Evolutionary conservation across 495 filamentous ascomycete species (phyloP), one percentile per base, ranked within the genome.

Genomic region (Astrocystis sublimbata): DNA sequence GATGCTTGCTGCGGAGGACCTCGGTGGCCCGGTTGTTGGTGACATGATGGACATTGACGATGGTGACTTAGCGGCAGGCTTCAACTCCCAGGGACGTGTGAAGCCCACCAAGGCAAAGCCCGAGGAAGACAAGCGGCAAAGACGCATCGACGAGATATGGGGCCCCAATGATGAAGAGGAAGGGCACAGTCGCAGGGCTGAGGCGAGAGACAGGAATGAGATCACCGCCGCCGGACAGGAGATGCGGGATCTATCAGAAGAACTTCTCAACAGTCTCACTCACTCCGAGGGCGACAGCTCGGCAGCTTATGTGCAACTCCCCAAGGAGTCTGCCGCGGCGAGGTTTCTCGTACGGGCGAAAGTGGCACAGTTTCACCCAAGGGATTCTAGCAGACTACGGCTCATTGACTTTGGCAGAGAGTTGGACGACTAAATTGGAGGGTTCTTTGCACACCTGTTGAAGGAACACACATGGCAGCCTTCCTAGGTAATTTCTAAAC

Each of bases 1-100:
- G 0, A 92, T 93, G 91, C 78, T 97, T 31, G 92, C 92, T 13
- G 90, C 90, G 0, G 92, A 97, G 76, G 89, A 91, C 67, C 79
- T 92, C 9, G 92, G 92, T 5, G 92, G 92, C 0, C 92, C 92
- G 0, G 87, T 91, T 6, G 90, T 93, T 1, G 92, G 92, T 10
- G 88, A 92, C 64, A 75, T 86, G 43, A 73, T 86, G 58, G 86
- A 88, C 12, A 78, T 93, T 35, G 82, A 86, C 24, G 63, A 73
- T 15, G 66, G 75, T 10, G 76, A 80, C 41, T 75, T 92, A 45
- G 84, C 85, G 56, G 84, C 85, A 8, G 90, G 89, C 1, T 93
- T 92, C 72, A 91, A 83, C 43, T 79, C 83, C 7, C 85, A 88
- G 63, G 91, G 90, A 5, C 89, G 86, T 64, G 76, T 83, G 1